These are phyloP conservation scores for Pythium sukuiense DNA, from an alignment of 352 stramenopile species.

Conservation along the genomic window DNA sequence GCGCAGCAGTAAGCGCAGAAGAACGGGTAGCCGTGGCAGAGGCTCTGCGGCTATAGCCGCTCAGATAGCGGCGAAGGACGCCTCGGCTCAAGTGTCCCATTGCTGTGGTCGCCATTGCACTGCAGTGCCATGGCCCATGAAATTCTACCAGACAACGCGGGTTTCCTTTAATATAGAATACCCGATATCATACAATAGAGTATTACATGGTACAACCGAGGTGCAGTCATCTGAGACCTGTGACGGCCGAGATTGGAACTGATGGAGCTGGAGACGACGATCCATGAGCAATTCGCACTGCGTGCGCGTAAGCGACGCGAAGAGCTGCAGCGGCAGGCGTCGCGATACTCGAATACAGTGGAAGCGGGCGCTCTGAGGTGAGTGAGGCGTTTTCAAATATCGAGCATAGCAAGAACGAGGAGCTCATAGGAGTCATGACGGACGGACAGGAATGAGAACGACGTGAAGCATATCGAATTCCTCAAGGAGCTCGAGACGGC, in stretches of 20 bases:
- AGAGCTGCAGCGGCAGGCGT: neutral
- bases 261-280: slow-evolving; percentile 26
- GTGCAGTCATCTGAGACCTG: neutral
- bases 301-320: slow-evolving; percentile 12
- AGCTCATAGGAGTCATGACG: neutral
- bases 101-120: neutral
- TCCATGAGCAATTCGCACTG: slow-evolving; percentile 25
- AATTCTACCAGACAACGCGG: neutral
- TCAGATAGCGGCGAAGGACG: neutral
- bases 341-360: neutral
- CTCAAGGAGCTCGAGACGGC: slow-evolving; percentile 26
- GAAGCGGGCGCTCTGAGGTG: neutral
- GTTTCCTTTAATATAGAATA: neutral
- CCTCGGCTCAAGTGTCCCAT: neutral
- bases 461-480: neutral
- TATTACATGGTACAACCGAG: neutral
- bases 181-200: neutral
- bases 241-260: neutral
- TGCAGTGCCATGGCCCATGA: too few relatives aligned
- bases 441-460: slow-evolving; percentile 2
- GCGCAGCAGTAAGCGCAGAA: neutral
- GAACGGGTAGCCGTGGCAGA: neutral
- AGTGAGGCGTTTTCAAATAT: neutral
- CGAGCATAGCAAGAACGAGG: neutral
- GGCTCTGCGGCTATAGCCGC: neutral